A percentile compares a stretch with the other conserved stretches of the same genome.
Conservation (phyloP, 2,329 filamentous ascomycete genomes). For the Penicillium sp. region DNA sequence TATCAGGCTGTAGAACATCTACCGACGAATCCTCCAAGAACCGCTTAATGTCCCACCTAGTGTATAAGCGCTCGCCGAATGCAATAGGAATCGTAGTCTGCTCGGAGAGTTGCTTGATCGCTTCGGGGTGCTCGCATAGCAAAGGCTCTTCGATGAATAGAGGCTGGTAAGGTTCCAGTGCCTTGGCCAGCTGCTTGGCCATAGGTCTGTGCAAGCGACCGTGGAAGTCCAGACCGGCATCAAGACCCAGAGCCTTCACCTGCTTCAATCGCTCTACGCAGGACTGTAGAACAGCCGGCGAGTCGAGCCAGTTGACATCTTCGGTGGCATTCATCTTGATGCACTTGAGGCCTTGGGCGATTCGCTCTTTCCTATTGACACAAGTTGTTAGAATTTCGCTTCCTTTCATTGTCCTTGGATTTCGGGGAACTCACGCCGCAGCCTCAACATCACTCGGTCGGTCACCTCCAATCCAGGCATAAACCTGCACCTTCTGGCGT, state of each 20-base stretch:
- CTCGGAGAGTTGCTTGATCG: conserved; percentile 53
- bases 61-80: conserved; percentile 63
- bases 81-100: conserved; percentile 66
- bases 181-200: conserved; percentile 64
- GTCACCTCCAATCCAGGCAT: conserved; percentile 71
- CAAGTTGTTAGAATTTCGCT: neutral
- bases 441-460: conserved; percentile 57
- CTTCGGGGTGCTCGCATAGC: conserved; percentile 59
- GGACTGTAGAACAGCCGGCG: conserved; percentile 54
- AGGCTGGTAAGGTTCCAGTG: conserved; percentile 58
- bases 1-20: conserved; percentile 65
- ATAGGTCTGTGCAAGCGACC: conserved; percentile 68
- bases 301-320: conserved; percentile 68
- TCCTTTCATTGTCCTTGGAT: neutral
- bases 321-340: conserved; percentile 75
- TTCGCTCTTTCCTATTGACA: conserved; percentile 35
- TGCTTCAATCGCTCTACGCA: conserved; percentile 59
- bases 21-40: conserved; percentile 61
- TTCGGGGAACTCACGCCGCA: conserved; percentile 37
- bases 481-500: conserved; percentile 60
- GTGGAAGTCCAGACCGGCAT: conserved; percentile 71
- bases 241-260: conserved; percentile 62
- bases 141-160: conserved; percentile 69
- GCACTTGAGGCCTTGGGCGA: conserved; percentile 35
- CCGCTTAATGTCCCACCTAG: conserved; percentile 62